Evolutionary conservation across 2,329 filamentous ascomycete genomes (phyloP).

Genomic region (Cucurbitaria berberidis): DNA sequence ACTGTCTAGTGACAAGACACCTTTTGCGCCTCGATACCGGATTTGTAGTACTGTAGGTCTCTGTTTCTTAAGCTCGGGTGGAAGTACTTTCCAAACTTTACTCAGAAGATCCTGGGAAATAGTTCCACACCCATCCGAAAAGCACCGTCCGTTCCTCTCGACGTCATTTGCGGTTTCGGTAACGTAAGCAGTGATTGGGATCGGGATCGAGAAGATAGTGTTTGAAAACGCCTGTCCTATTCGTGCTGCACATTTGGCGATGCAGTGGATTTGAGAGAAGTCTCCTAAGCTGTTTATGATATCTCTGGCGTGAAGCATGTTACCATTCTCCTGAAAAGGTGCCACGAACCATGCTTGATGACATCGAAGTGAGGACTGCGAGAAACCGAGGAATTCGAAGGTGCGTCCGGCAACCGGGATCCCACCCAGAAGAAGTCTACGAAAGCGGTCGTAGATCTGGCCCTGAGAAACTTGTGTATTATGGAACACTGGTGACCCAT

Average conservation of each 20-base stretch:
- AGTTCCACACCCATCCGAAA: slow-evolving; percentile 70
- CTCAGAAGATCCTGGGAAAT: slow-evolving; percentile 67
- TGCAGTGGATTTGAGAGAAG: slow-evolving; percentile 58
- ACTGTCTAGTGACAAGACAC: slow-evolving; percentile 63
- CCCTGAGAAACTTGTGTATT: slow-evolving; percentile 51
- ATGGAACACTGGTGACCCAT: slow-evolving; percentile 67
- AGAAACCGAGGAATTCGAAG: slow-evolving; percentile 44
- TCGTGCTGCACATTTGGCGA: slow-evolving; percentile 65
- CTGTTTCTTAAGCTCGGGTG: slow-evolving; percentile 44
- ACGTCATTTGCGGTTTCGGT: slow-evolving; percentile 59
- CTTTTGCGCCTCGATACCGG: slow-evolving; percentile 75
- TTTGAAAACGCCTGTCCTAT: slow-evolving; percentile 78
- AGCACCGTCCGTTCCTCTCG: slow-evolving; percentile 63
- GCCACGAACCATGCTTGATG: slow-evolving; percentile 46
- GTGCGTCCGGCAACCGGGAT: slow-evolving; percentile 53
- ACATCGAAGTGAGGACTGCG: slow-evolving; percentile 38
- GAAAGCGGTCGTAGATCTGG: slow-evolving; percentile 58
- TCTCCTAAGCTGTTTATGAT: slow-evolving; percentile 51
- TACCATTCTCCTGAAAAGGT: slow-evolving; percentile 28
- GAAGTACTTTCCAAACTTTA: slow-evolving; percentile 65
- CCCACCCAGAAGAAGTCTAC: slow-evolving; percentile 61
- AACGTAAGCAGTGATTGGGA: slow-evolving; percentile 56
- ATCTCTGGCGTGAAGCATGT: slow-evolving; percentile 57
- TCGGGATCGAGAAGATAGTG: slow-evolving; percentile 69
- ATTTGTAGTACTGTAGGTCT: slow-evolving; percentile 66